A percentile compares a stretch with the other conserved stretches of the same genome.
Evolutionary conservation across 345 rosid species (phyloP).

Genomic region (Hirschfeldia incana): DNA sequence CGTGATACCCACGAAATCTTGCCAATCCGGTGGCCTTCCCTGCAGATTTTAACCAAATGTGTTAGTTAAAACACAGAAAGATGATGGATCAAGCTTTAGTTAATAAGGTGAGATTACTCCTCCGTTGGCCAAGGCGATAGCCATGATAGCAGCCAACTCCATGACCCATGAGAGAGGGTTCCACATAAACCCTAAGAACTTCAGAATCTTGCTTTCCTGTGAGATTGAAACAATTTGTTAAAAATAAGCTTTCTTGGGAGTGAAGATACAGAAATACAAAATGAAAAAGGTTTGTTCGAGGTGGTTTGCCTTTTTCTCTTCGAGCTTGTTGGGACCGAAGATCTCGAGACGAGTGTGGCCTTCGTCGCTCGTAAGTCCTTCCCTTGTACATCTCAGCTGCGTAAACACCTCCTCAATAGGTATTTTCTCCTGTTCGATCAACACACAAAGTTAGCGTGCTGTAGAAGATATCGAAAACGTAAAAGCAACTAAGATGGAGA

Average conservation of each 20-base stretch:
- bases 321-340: conserved; percentile 83
- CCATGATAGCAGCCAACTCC: conserved; percentile 88
- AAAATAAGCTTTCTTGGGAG: conserved; percentile 4
- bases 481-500: neutral
- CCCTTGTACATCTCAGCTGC: conserved; percentile 62
- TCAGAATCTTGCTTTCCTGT: conserved; percentile 73
- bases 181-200: conserved; percentile 92
- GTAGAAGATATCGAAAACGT: neutral
- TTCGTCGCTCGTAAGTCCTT: conserved; percentile 62
- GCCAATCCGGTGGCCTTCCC: conserved; percentile 95
- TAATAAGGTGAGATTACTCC: conserved; percentile 45
- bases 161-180: conserved; percentile 95
- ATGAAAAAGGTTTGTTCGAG: neutral
- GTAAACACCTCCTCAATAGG: conserved; percentile 74
- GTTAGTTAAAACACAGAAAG: neutral
- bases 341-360: conserved; percentile 60
- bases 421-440: conserved; percentile 55
- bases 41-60: conserved; percentile 28
- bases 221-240: neutral
- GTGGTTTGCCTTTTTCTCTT: conserved; percentile 64
- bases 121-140: conserved; percentile 79
- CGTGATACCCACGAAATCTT: conserved; percentile 74
- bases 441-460: neutral
- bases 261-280: conserved; percentile 3
- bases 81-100: neutral